These are phyloP conservation scores for Puccinia polysora DNA, from an alignment of 1,284 basidiomycete genomes.

Conservation along the genomic window DNA sequence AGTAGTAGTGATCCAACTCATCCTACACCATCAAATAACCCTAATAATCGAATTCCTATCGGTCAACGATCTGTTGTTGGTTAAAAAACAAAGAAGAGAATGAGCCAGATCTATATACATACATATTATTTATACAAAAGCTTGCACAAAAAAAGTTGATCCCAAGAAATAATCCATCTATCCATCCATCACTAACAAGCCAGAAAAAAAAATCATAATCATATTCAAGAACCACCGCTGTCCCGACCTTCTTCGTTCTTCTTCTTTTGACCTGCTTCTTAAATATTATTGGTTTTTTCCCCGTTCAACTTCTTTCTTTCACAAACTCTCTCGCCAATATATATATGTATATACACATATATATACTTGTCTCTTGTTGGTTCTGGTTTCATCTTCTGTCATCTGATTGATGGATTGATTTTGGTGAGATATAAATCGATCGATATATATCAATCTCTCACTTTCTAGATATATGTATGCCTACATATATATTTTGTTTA, in stretches of 20 bases:
- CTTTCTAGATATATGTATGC: too few relatives aligned
- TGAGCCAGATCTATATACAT: too few relatives aligned
- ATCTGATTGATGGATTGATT: too few relatives aligned
- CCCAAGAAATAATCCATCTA: too few relatives aligned
- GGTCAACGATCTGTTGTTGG: slow-evolving; percentile 16
- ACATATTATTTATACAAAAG: not conserved
- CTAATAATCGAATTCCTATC: not conserved
- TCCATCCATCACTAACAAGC: too few relatives aligned
- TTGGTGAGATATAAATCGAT: too few relatives aligned
- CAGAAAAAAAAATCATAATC: too few relatives aligned
- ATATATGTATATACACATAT: not conserved
- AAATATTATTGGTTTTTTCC: not conserved
- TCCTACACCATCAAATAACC: not conserved
- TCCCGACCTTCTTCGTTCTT: too few relatives aligned
- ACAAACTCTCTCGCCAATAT: not conserved
- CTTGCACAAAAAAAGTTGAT: too few relatives aligned
- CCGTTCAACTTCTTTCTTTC: not conserved
- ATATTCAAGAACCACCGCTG: too few relatives aligned
- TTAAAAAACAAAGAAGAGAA: not conserved
- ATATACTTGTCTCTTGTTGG: not conserved
- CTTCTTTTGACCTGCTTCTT: not conserved
- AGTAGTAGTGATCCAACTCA: not conserved
- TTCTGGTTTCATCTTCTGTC: not conserved
- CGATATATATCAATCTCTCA: too few relatives aligned
- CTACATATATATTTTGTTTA: too few relatives aligned